A percentile compares a stretch with the other conserved stretches of the same genome.
These are phyloP conservation scores for Aspergillus candidus DNA, from an alignment of 2,329 filamentous ascomycete genomes.

Conservation along the genomic window DNA sequence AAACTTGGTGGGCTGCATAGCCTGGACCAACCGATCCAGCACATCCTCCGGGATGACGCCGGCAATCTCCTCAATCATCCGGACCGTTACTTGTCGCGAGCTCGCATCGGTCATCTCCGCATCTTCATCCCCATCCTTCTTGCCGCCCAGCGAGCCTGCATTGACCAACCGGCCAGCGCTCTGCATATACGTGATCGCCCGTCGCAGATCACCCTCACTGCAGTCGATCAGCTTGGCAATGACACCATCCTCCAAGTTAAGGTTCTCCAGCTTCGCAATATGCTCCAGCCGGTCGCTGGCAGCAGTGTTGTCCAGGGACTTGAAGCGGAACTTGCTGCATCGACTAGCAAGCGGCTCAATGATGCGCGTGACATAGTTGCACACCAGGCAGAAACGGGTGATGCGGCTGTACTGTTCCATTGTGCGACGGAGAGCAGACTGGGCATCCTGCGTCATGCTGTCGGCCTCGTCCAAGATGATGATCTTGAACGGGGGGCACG, in stretches of 20 bases:
- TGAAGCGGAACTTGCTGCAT: constrained; percentile 97
- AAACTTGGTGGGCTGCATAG: constrained; percentile 66
- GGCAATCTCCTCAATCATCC: constrained; percentile 87
- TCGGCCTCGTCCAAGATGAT: constrained; percentile 98
- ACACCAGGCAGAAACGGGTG: constrained; percentile 93
- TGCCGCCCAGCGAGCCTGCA: constrained; percentile 45
- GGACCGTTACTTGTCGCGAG: constrained; percentile 58
- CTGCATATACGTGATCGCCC: constrained; percentile 93
- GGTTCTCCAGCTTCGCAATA: constrained; percentile 74
- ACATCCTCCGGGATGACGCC: constrained; percentile 79
- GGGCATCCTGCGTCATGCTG: constrained; percentile 97
- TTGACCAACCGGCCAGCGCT: constrained; percentile 86
- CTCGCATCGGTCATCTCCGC: constrained; percentile 56
- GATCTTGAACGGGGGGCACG: constrained; percentile 97
- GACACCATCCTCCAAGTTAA: constrained; percentile 70
- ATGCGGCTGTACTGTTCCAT: constrained; percentile 99
- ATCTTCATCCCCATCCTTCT: constrained; percentile 46
- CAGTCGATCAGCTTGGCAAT: constrained; percentile 78
- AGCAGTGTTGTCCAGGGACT: constrained; percentile 83
- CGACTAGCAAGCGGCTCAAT: constrained; percentile 91
- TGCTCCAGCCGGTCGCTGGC: constrained; percentile 71
- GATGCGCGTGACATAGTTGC: constrained; percentile 97
- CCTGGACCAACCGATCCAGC: constrained; percentile 63
- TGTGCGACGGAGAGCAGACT: constrained; percentile 82
- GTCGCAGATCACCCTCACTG: constrained; percentile 88